These are phyloP conservation scores for Penicillium silybi DNA, from an alignment of 495 filamentous ascomycete species.

Conservation along the genomic window DNA sequence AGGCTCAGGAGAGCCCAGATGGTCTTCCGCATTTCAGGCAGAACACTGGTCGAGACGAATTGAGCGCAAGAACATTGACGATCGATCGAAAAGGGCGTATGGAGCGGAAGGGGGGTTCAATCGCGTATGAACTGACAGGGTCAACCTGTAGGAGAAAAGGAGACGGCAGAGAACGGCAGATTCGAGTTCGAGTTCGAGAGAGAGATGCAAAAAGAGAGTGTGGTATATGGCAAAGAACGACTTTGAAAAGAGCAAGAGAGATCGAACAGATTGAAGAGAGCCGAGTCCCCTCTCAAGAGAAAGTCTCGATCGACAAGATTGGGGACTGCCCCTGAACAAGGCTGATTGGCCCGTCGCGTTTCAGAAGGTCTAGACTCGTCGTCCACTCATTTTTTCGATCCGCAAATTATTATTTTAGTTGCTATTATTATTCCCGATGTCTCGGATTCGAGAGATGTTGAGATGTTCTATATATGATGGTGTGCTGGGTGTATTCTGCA, in stretches of 20 bases:
- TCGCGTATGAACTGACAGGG: slow-evolving; percentile 14
- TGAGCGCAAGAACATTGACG: slow-evolving; percentile 2
- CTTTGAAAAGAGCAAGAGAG: neutral
- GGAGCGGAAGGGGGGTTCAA: neutral
- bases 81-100: neutral
- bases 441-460: too few relatives aligned
- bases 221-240: neutral
- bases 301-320: slow-evolving; percentile 1
- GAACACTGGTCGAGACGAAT: neutral
- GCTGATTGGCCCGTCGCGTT: slow-evolving; percentile 18
- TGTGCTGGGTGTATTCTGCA: neutral
- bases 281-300: neutral
- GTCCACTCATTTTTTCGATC: neutral
- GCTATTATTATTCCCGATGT: neutral
- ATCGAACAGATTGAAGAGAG: neutral
- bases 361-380: slow-evolving; percentile 18
- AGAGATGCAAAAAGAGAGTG: slow-evolving; percentile 1
- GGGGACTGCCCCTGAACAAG: slow-evolving; percentile 9
- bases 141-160: slow-evolving; percentile 25
- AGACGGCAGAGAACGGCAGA: neutral
- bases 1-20: slow-evolving; percentile 30
- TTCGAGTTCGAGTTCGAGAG: too few relatives aligned
- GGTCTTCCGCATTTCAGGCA: slow-evolving; percentile 26
- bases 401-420: too few relatives aligned
- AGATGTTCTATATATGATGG: neutral